These are phyloP conservation scores for Trametes villosa DNA, from an alignment of 768 basidiomycete species.

Conservation along the genomic window DNA sequence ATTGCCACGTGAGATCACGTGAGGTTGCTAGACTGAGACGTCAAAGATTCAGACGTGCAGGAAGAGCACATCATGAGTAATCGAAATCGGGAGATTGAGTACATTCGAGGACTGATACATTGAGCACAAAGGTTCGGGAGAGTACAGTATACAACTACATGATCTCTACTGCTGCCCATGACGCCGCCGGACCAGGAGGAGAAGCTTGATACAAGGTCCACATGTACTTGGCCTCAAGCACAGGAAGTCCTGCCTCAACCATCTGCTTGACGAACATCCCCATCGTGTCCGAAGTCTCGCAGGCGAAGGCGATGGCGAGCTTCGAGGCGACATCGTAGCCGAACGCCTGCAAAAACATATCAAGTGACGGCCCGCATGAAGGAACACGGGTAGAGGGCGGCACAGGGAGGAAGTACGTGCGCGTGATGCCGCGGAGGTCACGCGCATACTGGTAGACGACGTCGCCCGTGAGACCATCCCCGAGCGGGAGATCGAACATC, in stretches of 20 bases:
- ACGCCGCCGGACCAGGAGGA: neutral
- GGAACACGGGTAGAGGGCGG: neutral
- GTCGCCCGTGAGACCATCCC: neutral
- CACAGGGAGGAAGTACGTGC: neutral
- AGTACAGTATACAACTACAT: neutral
- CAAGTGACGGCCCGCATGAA: neutral
- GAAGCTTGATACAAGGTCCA: neutral
- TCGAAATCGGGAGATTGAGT: too few relatives aligned
- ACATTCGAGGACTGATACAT: too few relatives aligned
- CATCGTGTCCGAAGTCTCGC: neutral
- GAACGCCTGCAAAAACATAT: neutral
- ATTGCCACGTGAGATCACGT: too few relatives aligned
- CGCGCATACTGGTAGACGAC: neutral
- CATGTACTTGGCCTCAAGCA: conserved; percentile 5
- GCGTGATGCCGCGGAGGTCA: neutral
- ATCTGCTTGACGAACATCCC: neutral
- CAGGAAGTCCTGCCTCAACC: neutral
- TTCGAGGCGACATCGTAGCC: neutral
- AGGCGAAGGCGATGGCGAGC: neutral
- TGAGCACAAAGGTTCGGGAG: neutral
- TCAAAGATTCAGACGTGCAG: too few relatives aligned
- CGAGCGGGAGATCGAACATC: neutral
- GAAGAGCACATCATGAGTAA: too few relatives aligned
- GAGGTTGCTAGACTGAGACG: too few relatives aligned
- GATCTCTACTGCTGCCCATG: neutral